These are phyloP conservation scores for Chalara sp. DNA, from an alignment of 2,329 filamentous ascomycete genomes.

Conservation along the genomic window DNA sequence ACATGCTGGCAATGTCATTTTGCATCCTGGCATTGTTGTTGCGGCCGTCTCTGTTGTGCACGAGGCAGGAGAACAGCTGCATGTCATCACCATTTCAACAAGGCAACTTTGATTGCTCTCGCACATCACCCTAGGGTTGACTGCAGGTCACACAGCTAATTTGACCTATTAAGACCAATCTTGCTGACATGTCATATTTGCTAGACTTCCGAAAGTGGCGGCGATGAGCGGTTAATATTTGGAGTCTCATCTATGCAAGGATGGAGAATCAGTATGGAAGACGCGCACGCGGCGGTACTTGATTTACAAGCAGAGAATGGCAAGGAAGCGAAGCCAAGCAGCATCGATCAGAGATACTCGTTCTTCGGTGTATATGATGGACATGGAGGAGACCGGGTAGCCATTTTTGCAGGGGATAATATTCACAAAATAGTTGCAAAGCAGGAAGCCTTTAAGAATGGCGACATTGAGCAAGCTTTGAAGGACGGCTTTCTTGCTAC, in stretches of 20 bases:
- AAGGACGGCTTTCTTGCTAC: conserved; percentile 97
- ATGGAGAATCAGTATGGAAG: conserved; percentile 99
- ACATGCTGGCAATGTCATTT: background rate
- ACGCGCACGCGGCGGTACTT: conserved; percentile 84
- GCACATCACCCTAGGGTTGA: background rate
- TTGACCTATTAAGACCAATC: too few species aligned
- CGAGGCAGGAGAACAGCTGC: too few species aligned
- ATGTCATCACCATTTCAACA: too few species aligned
- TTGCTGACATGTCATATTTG: background rate
- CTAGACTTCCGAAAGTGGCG: conserved; percentile 80
- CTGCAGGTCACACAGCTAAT: background rate
- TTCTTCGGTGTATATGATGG: conserved; percentile 99
- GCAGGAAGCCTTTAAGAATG: conserved; percentile 86
- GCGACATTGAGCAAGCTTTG: conserved; percentile 88
- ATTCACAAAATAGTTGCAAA: conserved; percentile 92
- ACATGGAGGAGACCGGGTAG: conserved; percentile 94
- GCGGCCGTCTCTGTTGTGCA: too few species aligned
- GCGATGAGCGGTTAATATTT: conserved; percentile 88
- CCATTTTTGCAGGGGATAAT: conserved; percentile 84
- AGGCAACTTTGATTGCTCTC: too few species aligned
- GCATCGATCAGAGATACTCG: conserved; percentile 66
- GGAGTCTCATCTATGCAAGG: conserved; percentile 99
- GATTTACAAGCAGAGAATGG: conserved; percentile 65
- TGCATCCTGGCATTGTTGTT: too few species aligned
- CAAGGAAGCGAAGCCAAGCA: conserved; percentile 45